Conservation (phyloP, 257 asterid genomes). For the Scutellaria galericulata region DNA sequence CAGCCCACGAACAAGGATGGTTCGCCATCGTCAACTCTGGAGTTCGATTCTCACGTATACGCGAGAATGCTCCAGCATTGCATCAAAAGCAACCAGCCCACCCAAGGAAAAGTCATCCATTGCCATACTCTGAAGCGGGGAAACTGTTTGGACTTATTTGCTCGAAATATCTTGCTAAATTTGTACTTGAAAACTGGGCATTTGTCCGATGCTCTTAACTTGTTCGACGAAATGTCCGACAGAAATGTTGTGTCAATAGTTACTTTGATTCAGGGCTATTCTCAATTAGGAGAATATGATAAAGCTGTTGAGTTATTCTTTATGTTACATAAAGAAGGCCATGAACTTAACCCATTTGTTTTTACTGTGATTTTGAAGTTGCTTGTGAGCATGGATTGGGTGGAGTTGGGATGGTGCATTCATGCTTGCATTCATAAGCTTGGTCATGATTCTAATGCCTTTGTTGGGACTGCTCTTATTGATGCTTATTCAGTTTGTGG, state of each 20-base stretch:
- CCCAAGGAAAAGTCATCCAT: conserved; percentile 46
- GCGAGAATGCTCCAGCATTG: conserved; percentile 51
- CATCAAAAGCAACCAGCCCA: conserved; percentile 42
- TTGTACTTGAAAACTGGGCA: conserved; percentile 43
- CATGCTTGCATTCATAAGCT: conserved; percentile 56
- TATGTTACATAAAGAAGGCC: conserved; percentile 53
- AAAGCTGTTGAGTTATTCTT: conserved; percentile 44
- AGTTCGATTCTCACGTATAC: conserved; percentile 55
- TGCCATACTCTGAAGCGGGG: conserved; percentile 53
- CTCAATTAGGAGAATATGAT: conserved; percentile 36
- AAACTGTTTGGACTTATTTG: conserved; percentile 68
- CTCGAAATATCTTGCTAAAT: conserved; percentile 65
- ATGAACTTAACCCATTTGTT: conserved; percentile 55
- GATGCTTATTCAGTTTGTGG: conserved; percentile 82
- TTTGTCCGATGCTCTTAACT: conserved; percentile 40
- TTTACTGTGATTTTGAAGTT: conserved; percentile 52
- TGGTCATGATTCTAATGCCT: conserved; percentile 59
- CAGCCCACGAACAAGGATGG: conserved; percentile 31
- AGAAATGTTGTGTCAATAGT: conserved; percentile 59
- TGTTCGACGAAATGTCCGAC: conserved; percentile 62
- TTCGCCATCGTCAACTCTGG: conserved; percentile 24
- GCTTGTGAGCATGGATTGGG: conserved; percentile 50
- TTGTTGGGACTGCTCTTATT: conserved; percentile 75
- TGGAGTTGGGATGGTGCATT: conserved; percentile 40
- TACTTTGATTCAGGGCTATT: conserved; percentile 59